Base-by-base conservation (phyloP, 352 stramenopile genomes). In the Stramenopiles sp. region DNA sequence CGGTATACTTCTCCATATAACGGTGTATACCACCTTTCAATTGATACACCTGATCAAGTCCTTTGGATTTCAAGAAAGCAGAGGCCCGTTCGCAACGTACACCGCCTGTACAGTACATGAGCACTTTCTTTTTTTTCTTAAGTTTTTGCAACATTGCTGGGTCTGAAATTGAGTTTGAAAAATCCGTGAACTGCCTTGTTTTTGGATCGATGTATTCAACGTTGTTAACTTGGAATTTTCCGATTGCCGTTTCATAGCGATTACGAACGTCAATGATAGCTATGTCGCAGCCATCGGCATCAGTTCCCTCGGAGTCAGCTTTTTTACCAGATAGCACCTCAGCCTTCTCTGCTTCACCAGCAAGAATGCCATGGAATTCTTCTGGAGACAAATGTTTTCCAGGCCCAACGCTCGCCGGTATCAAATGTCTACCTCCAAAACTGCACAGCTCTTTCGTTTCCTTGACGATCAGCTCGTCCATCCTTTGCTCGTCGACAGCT, bases 161-260 rank as follows among this genome's bases (percentile, higher is more conserved):
- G 76, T 86, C 85, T n/a, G 55, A 71, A 71, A 71, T 71, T 71
- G 55, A 92, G 0, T 67, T 82, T 29, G 88, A 85, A 80, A 92
- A 91, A 84, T 92, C 87, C 4, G 88, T n/a, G 81, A 87, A 84
- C 75, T 94, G 91, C 71, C 90, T 84, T 86, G 92, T 93, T 80
- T 87, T 88, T 31, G 90, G 90, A 82, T 93, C 90, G 29, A 94
- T 27, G 55, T 27, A 27, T 27, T 25, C 27, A 27, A 71, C 55
- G 27, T 71, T 89, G 4, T 81, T 83, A 81, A 87, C 87, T 85
- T 89, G 85, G 82, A 94, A 93, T 39, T 89, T 85, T 22, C 90
- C 90, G 80, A 94, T 92, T 22, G 86, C 87, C 1, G 89, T 86
- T 85, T 94, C 90, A 82, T 94, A 94, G 81, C 90, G 87, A 86